Percentiles rank a stretch among this genome's conserved stretches.
These are phyloP conservation scores for Blastomyces parvus DNA, from an alignment of 2,329 filamentous ascomycete genomes.

Conservation along the genomic window DNA sequence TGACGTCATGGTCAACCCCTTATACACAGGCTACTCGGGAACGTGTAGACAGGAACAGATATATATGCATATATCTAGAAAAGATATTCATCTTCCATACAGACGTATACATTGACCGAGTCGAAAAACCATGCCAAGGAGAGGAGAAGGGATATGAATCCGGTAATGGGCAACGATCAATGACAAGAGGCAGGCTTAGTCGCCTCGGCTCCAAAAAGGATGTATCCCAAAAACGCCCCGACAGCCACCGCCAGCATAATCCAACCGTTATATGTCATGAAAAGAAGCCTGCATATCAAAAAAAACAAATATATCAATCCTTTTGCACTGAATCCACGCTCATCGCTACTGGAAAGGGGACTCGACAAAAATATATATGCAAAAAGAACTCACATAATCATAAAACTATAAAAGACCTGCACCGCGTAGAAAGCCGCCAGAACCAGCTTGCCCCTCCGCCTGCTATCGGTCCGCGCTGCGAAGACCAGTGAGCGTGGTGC, in stretches of 20 bases:
- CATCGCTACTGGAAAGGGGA: not conserved
- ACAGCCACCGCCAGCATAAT: slow-evolving; percentile 87
- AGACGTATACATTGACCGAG: too few relatives aligned
- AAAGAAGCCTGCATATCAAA: slow-evolving; percentile 63
- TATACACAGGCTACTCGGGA: too few relatives aligned
- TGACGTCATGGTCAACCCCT: not conserved
- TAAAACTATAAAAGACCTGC: slow-evolving; percentile 98
- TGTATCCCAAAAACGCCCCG: slow-evolving; percentile 80
- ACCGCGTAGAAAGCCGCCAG: slow-evolving; percentile 79
- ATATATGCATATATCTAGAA: not conserved
- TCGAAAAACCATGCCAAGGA: not conserved
- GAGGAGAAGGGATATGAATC: not conserved
- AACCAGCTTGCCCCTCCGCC: slow-evolving; percentile 62
- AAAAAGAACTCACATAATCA: slow-evolving; percentile 86
- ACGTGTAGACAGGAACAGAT: too few relatives aligned
- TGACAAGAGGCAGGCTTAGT: slow-evolving; percentile 89
- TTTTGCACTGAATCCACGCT: not conserved
- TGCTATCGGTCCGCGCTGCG: slow-evolving; percentile 57
- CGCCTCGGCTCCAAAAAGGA: slow-evolving; percentile 65
- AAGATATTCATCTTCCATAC: not conserved
- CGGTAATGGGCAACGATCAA: slow-evolving; percentile 36
- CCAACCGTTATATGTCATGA: slow-evolving; percentile 99
- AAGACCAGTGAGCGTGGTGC: slow-evolving; percentile 60
- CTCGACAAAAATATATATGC: not conserved
- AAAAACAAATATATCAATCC: not conserved